Percentiles rank a stretch among this genome's conserved stretches.
Evolutionary conservation across 2,329 filamentous ascomycete species (phyloP).

Genomic region (Penicillium sp.): DNA sequence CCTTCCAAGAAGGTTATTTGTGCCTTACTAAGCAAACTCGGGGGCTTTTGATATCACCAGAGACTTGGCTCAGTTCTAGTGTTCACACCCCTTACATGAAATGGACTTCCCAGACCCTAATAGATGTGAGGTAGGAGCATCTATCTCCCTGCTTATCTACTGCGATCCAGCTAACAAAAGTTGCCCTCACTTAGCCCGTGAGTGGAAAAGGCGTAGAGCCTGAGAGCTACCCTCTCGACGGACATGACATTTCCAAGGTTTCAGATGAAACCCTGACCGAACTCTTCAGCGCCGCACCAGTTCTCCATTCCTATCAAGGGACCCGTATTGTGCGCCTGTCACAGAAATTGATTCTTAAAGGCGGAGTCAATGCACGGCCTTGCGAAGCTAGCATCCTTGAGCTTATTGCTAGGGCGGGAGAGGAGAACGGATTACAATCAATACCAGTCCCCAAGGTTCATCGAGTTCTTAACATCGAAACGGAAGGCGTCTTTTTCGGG

Average conservation of each 20-base stretch:
- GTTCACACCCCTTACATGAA: too few relatives aligned
- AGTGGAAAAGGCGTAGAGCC: neutral
- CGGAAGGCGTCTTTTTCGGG: constrained; percentile 4
- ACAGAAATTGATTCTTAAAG: constrained; percentile 14
- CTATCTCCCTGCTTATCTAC: too few relatives aligned
- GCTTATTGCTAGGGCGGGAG: neutral
- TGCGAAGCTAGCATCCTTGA: constrained; percentile 14
- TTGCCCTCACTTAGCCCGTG: neutral
- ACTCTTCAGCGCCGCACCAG: constrained; percentile 15
- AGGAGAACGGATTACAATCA: neutral
- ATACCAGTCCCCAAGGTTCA: constrained; percentile 13
- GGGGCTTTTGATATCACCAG: too few relatives aligned
- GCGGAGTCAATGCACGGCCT: constrained; percentile 11
- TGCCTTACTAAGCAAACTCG: too few relatives aligned
- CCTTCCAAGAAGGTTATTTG: too few relatives aligned
- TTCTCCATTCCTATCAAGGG: constrained; percentile 11
- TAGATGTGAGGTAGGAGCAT: too few relatives aligned
- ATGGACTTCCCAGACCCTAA: too few relatives aligned
- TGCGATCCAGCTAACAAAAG: neutral
- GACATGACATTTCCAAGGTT: constrained; percentile 10
- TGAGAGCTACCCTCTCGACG: constrained; percentile 11
- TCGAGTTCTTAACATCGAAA: constrained; percentile 12
- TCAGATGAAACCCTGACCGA: constrained; percentile 14
- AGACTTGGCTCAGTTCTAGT: too few relatives aligned
- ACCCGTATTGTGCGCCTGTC: constrained; percentile 18